A percentile compares a stretch with the other conserved stretches of the same genome.
Conservation (phyloP, 352 stramenopile genomes). For the Phytophthora pseudosyringae region DNA sequence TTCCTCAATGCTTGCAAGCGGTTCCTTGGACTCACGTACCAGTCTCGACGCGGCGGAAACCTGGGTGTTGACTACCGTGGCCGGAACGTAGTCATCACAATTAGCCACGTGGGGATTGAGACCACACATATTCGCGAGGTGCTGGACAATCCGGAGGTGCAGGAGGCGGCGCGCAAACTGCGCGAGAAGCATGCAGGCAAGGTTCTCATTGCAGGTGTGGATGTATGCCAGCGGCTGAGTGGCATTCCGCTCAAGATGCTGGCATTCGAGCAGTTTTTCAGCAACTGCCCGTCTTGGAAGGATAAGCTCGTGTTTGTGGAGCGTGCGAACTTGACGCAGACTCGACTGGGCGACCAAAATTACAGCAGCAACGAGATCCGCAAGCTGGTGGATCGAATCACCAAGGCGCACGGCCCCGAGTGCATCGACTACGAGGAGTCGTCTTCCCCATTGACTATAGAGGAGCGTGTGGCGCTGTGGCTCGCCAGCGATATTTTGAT, state of each 20-base stretch:
- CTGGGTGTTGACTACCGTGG: conserved; percentile 96
- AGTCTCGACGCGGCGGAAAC: conserved; percentile 92
- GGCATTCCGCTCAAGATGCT: conserved; percentile 96
- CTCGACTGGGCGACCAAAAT: conserved; percentile 91
- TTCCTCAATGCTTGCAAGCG: conserved; percentile 98
- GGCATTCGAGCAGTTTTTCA: conserved; percentile 96
- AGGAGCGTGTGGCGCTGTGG: conserved; percentile 94
- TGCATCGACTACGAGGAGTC: conserved; percentile 92
- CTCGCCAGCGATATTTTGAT: conserved; percentile 96
- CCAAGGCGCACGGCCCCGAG: conserved; percentile 61
- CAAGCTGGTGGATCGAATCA: conserved; percentile 85
- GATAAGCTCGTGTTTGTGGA: conserved; percentile 96
- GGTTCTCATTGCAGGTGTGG: conserved; percentile 92
- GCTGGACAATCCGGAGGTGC: conserved; percentile 69
- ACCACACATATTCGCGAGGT: conserved; percentile 65
- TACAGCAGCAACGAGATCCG: conserved; percentile 88
- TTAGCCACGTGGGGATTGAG: conserved; percentile 98
- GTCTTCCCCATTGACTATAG: conserved; percentile 80
- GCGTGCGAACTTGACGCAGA: conserved; percentile 88
- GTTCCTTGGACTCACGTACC: conserved; percentile 93
- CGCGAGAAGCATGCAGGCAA: conserved; percentile 93
- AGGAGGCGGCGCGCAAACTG: conserved; percentile 77
- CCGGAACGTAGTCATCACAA: conserved; percentile 97
- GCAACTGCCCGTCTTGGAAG: conserved; percentile 95
- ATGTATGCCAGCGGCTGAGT: conserved; percentile 94